Evolutionary conservation across 495 filamentous ascomycete genomes (phyloP).

Genomic region (Tuber borchii): DNA sequence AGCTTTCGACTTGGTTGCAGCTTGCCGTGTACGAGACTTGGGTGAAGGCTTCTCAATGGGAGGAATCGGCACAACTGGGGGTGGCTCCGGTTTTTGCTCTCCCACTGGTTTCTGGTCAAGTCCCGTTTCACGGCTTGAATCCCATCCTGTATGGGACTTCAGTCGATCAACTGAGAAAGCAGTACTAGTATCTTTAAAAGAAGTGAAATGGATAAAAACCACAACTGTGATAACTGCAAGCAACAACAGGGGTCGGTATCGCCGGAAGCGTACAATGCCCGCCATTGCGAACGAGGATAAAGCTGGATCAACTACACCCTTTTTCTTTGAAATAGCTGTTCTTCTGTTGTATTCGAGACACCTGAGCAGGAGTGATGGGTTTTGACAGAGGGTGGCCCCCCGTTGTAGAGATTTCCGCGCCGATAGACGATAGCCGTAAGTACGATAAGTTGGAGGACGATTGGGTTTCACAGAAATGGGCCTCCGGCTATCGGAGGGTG

Average conservation of each 20-base stretch:
- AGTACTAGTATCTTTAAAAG: constrained; percentile 26
- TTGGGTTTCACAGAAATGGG: background rate
- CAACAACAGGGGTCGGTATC: constrained; percentile 32
- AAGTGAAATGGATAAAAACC: constrained; percentile 31
- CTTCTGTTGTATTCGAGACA: background rate
- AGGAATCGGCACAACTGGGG: constrained; percentile 20
- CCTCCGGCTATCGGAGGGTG: background rate
- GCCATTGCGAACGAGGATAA: constrained; percentile 16
- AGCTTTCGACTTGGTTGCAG: constrained; percentile 4
- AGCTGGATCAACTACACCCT: background rate
- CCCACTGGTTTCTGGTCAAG: constrained; percentile 18
- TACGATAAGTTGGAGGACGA: background rate
- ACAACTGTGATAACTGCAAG: constrained; percentile 27
- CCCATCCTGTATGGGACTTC: constrained; percentile 15
- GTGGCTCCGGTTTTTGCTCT: constrained; percentile 22
- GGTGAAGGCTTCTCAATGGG: constrained; percentile 29
- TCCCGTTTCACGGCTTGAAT: constrained; percentile 6
- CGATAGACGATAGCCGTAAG: background rate
- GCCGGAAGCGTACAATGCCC: constrained; percentile 33
- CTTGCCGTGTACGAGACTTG: constrained; percentile 8
- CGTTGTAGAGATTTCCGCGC: background rate
- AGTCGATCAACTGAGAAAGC: constrained; percentile 26
- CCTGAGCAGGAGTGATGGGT: background rate
- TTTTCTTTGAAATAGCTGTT: background rate
- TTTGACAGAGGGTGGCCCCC: background rate